phyloP scores from a whole-genome alignment of 352 stramenopile genomes.

The Peronospora belbahrii region DNA sequence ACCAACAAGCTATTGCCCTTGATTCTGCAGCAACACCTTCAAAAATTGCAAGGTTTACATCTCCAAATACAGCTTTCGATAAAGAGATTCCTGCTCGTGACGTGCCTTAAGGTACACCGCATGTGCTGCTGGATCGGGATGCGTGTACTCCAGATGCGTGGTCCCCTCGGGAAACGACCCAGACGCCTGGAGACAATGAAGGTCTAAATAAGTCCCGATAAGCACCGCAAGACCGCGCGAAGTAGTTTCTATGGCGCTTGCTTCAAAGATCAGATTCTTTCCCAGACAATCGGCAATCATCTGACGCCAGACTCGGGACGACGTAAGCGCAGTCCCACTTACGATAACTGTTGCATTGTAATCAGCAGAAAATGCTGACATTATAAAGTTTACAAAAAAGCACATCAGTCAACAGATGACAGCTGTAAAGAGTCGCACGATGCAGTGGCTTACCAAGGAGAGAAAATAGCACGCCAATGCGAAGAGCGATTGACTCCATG shows the following conservation, averaged over 20 bases:
- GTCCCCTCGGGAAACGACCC: constrained; percentile 20
- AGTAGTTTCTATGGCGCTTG: constrained; percentile 59
- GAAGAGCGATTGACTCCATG: constrained; percentile 88
- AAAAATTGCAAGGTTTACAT: constrained; percentile 10
- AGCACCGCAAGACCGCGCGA: constrained; percentile 79
- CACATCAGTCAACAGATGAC: not conserved
- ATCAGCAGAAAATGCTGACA: constrained; percentile 35
- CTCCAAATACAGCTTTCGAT: constrained; percentile 55
- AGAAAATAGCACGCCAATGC: constrained; percentile 78
- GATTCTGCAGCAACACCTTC: not conserved
- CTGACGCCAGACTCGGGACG: constrained; percentile 79
- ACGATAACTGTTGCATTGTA: constrained; percentile 53
- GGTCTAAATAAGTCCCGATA: constrained; percentile 45
- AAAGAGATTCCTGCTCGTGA: constrained; percentile 62
- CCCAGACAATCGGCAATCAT: constrained; percentile 82
- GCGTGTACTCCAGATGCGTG: constrained; percentile 23
- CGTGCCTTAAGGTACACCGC: constrained; percentile 53
- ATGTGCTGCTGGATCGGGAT: constrained; percentile 44
- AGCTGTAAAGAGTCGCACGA: not conserved
- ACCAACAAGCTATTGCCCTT: not conserved
- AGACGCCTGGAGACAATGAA: constrained; percentile 45
- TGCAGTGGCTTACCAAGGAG: constrained; percentile 50
- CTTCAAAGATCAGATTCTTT: constrained; percentile 63
- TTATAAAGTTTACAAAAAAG: not conserved
- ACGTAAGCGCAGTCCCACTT: constrained; percentile 71